A percentile compares a stretch with the other conserved stretches of the same genome.
phyloP scores from a whole-genome alignment of 1,139 yeast species.

The Zygoascus sp. region DNA sequence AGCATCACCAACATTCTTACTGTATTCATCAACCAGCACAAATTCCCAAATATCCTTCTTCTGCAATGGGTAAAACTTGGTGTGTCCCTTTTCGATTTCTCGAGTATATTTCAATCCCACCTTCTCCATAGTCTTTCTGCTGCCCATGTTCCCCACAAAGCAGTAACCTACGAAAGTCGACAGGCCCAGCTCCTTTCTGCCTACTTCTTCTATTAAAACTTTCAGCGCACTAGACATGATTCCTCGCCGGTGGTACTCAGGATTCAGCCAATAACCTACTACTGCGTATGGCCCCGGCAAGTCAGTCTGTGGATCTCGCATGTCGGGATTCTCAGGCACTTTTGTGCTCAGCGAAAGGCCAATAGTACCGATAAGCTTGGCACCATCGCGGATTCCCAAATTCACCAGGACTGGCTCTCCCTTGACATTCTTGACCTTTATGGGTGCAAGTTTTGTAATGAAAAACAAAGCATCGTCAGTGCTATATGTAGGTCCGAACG shows the following conservation, averaged over 20 bases:
- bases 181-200: slow-evolving; percentile 16
- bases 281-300: slow-evolving; percentile 13
- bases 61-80: slow-evolving; percentile 6
- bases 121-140: slow-evolving; percentile 22
- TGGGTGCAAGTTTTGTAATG: background rate
- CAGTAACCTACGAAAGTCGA: slow-evolving; percentile 18
- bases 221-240: slow-evolving; percentile 20
- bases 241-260: slow-evolving; percentile 22
- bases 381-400: slow-evolving; percentile 6
- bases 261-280: slow-evolving; percentile 22
- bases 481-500: slow-evolving; percentile 5
- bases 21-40: background rate
- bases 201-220: slow-evolving; percentile 19
- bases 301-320: slow-evolving; percentile 4
- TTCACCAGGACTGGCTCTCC: background rate
- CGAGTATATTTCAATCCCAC: slow-evolving; percentile 18
- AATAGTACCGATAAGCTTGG: slow-evolving; percentile 5
- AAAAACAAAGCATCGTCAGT: slow-evolving; percentile 8
- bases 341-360: background rate
- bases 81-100: slow-evolving; percentile 3
- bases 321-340: background rate
- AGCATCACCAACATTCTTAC: too few species aligned
- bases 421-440: background rate
- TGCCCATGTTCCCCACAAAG: slow-evolving; percentile 21
- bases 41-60: slow-evolving; percentile 8